These are phyloP conservation scores for Trichothecium sympodiale DNA, from an alignment of 2,329 filamentous ascomycete species.

Conservation along the genomic window DNA sequence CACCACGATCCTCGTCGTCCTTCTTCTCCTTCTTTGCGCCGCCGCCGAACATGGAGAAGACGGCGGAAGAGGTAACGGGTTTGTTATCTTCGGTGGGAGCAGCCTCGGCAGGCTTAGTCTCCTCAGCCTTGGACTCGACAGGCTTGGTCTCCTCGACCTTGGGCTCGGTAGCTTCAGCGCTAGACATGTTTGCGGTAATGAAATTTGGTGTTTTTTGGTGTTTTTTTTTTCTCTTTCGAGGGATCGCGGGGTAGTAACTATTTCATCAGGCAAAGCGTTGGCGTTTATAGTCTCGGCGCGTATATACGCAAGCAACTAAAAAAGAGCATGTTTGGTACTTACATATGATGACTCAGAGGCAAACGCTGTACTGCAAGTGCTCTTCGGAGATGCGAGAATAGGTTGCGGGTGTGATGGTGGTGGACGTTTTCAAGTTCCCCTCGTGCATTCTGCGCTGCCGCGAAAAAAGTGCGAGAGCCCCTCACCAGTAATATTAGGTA, in stretches of 20 bases:
- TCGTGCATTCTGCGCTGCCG: no score
- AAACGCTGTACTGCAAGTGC: no score
- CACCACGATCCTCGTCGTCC: conserved; percentile 70
- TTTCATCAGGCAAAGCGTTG: no score
- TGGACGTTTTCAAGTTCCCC: no score
- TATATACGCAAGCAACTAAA: background rate
- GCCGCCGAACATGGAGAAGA: conserved; percentile 98
- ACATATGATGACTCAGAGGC: no score
- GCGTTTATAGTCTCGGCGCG: background rate
- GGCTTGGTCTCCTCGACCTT: conserved; percentile 40
- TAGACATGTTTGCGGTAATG: conserved; percentile 29
- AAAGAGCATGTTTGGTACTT: background rate
- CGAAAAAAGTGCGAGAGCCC: no score
- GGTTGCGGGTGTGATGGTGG: no score
- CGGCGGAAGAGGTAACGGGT: conserved; percentile 48
- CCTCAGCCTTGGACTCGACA: conserved; percentile 14
- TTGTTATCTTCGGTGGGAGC: conserved; percentile 16
- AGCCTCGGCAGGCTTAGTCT: conserved; percentile 8
- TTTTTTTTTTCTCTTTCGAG: background rate
- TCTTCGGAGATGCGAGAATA: no score
- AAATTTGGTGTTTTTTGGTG: background rate
- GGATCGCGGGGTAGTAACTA: background rate
- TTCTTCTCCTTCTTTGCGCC: conserved; percentile 97
- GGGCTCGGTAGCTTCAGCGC: conserved; percentile 38
- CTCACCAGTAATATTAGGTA: no score